Percentiles rank a stretch among this genome's conserved stretches.
phyloP scores from a whole-genome alignment of 2,329 filamentous ascomycete species.

The Atkinsonella hypoxylon region DNA sequence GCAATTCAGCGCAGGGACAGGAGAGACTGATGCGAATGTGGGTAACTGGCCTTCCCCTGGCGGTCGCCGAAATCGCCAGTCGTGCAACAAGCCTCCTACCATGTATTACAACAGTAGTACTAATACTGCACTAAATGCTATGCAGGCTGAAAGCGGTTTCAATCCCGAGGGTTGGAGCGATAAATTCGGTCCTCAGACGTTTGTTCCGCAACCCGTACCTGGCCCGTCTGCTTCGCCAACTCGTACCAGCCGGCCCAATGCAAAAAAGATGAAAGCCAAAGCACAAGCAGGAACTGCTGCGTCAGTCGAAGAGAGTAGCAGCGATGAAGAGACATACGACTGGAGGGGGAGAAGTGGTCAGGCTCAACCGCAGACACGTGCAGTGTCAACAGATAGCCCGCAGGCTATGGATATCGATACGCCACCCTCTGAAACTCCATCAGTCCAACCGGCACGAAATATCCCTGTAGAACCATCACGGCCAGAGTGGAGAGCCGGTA shows the following conservation, averaged over 20 bases:
- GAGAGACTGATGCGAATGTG: constrained; percentile 16
- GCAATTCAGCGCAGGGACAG: constrained; percentile 40
- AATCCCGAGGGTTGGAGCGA: constrained; percentile 41
- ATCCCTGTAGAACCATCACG: constrained; percentile 47
- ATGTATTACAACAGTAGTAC: constrained; percentile 12
- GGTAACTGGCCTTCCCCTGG: constrained; percentile 25
- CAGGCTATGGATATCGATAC: constrained; percentile 57
- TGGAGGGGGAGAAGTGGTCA: constrained; percentile 24
- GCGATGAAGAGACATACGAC: constrained; percentile 27
- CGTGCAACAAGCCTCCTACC: constrained; percentile 21
- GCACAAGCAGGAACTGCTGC: constrained; percentile 32
- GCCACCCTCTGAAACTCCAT: constrained; percentile 22
- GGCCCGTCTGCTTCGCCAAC: constrained; percentile 32
- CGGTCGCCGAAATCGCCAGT: constrained; percentile 27
- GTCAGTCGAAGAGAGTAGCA: constrained; percentile 35
- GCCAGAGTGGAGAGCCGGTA: constrained; percentile 46
- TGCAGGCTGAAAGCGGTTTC: constrained; percentile 25
- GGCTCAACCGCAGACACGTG: constrained; percentile 14
- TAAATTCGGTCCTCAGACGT: constrained; percentile 42
- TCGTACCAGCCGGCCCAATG: constrained; percentile 30
- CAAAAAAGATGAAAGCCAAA: constrained; percentile 50
- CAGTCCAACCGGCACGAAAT: constrained; percentile 28
- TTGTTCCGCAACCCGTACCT: constrained; percentile 32
- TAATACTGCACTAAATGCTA: constrained; percentile 12
- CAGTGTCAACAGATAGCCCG: constrained; percentile 29